Percentiles rank a stretch among this genome's conserved stretches.
Conservation (phyloP, 441 rosid species). For the Isatis lusitanica region DNA sequence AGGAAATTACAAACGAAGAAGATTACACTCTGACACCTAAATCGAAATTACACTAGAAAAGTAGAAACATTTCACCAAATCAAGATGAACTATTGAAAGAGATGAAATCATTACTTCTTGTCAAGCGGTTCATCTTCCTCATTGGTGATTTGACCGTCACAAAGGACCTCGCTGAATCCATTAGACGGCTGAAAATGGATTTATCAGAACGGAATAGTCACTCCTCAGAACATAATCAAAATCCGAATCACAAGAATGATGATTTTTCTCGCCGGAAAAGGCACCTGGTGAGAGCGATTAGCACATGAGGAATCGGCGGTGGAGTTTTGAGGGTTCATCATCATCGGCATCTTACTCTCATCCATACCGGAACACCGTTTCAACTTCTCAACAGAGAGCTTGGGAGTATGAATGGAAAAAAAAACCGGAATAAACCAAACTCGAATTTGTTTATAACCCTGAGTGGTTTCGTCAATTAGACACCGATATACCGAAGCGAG, state of each 20-base stretch:
- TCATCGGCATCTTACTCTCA: constrained; percentile 49
- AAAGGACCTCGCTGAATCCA: constrained; percentile 43
- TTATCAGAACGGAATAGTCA: background rate
- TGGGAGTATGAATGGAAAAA: background rate
- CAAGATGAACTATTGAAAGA: background rate
- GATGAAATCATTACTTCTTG: constrained; percentile 39
- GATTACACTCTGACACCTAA: too few species aligned
- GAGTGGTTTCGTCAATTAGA: background rate
- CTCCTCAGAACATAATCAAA: background rate
- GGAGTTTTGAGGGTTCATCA: constrained; percentile 44
- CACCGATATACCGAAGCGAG: background rate
- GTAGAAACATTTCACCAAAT: background rate
- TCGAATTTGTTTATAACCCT: background rate
- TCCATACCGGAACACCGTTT: background rate
- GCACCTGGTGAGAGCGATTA: constrained; percentile 49
- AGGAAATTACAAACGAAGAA: too few species aligned
- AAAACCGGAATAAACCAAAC: background rate
- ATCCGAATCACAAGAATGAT: background rate
- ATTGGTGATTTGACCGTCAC: constrained; percentile 51
- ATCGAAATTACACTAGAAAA: too few species aligned
- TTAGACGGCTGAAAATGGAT: constrained; percentile 43
- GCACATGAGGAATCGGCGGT: constrained; percentile 42
- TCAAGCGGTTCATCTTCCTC: constrained; percentile 54
- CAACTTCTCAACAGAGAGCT: background rate
- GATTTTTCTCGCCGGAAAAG: background rate